Evolutionary conservation across 75 land plant genomes (phyloP), one percentile per base, ranked within the genome.

Genomic region (Sequoiadendron giganteum): DNA sequence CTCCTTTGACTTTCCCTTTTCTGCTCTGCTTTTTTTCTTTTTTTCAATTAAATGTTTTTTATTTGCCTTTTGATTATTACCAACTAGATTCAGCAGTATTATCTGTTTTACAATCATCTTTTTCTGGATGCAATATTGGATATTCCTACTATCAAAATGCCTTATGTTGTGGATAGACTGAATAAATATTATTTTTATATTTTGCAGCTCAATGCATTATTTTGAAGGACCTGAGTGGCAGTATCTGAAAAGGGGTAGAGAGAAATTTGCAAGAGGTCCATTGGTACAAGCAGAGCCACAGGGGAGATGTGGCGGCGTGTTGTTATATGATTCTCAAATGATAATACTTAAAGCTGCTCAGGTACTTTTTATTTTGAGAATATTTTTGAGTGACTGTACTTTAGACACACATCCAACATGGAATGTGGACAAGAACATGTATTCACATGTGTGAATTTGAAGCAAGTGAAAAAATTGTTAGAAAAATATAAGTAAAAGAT

Each of bases 171-270:
- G 32, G 52, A 43, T 13, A 82, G 40, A 82, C 28, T 45, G 52
- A 82, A 10, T 47, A n/a, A 82, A 42, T 28, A 47, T 82, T 19
- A 42, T 83, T 30, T 85, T 47, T 19, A 40, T 77, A 49, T 21
- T 85, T 89, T 91, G 77, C 93, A 98, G 99, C 88, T 98, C 99
- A 18, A 91, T 98, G 96, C 99, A 98, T 88, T 97, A 95, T 86
- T 97, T 96, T 91, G 99, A 98, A 88, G 98, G 99, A 40, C 99
- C 97, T 13, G 95, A 98, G 34, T 96, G 99, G 97, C 91, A 93
- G 70, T 87, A 96, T 86, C 79, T 98, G 88, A 98, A 98, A 90
- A 93, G 99, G 90, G 99, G 99, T 18, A 89, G 96, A 87, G 99
- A 97, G 88, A 95, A 94, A 49, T 97, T 97, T 94, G 88, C 99